phyloP scores from a whole-genome alignment of 495 filamentous ascomycete genomes.

The Podospora anserina region DNA sequence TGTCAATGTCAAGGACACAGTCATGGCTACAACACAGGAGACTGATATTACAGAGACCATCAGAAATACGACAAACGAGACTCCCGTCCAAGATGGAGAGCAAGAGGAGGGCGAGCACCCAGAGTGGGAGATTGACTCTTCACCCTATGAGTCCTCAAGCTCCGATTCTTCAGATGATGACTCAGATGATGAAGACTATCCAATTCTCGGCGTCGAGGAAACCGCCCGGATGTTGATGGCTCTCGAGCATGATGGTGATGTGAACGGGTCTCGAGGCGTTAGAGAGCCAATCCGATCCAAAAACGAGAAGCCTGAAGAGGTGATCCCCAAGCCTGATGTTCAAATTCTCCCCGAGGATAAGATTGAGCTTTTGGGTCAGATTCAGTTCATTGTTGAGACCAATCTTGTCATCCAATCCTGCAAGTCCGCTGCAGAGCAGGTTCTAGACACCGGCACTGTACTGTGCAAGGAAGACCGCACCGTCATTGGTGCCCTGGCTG shows the following conservation, averaged over 20 bases:
- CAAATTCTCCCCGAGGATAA: slow-evolving; percentile 69
- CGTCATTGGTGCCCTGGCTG: slow-evolving; percentile 73
- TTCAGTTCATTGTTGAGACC: slow-evolving; percentile 62
- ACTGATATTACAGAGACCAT: neutral
- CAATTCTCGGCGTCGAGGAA: slow-evolving; percentile 67
- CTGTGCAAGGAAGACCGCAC: slow-evolving; percentile 74
- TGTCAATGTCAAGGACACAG: neutral
- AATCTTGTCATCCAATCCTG: slow-evolving; percentile 73
- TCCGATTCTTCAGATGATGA: slow-evolving; percentile 45
- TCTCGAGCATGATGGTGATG: slow-evolving; percentile 65
- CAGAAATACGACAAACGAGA: neutral
- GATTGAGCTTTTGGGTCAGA: slow-evolving; percentile 66
- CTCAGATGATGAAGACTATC: slow-evolving; percentile 53
- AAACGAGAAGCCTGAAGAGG: slow-evolving; percentile 68
- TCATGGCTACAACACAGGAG: neutral
- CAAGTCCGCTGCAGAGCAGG: slow-evolving; percentile 74
- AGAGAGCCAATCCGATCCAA: slow-evolving; percentile 60
- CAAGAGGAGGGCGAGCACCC: slow-evolving; percentile 34
- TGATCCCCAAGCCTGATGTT: slow-evolving; percentile 70
- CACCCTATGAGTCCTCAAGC: slow-evolving; percentile 45
- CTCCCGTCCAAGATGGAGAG: neutral
- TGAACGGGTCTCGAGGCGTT: slow-evolving; percentile 41
- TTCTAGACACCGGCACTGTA: slow-evolving; percentile 77
- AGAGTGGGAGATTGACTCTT: slow-evolving; percentile 63
- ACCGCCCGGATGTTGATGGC: slow-evolving; percentile 78